Base-by-base conservation (phyloP, 73 alveolate genomes). In the Uronychia binucleata region DNA sequence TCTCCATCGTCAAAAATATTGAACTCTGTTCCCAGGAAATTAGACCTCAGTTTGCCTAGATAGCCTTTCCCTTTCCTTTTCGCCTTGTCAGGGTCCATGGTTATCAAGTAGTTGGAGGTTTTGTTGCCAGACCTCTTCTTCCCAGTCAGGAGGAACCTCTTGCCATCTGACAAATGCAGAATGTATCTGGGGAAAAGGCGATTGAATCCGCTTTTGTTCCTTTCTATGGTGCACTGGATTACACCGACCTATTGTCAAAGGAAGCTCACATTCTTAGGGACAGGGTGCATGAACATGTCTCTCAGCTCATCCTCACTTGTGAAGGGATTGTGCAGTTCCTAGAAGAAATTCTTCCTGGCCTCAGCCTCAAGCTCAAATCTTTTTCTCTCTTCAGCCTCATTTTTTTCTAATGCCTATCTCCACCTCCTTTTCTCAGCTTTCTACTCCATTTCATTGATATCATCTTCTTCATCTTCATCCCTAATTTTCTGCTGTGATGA, bases 1-100 rank as follows among this genome's bases (percentile, higher is more conserved):
- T 92, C 91, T 1, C 98, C 98, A 25, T 86, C 33, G 80, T 96
- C 99, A 79, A 81, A 96, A 30, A 94, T 80, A 27, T 60, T 57
- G 67, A 96, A 96, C 83, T 96, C 99, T 14, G 99, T 96, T 33
- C 99, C 99, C 75, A 96, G 84, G 92, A 96, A 96, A 84, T 96
- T 96, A 19, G 98, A 92, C 75, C 99, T 90, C 31, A 96, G 93
- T 81, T 96, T 96, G 1, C 99, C 99, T 8, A 94, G 75, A 79
- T 81, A 94, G 14, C 92, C 94, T 60, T 79, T 85, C 1, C 96
- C 84, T n/a, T 90, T 91, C 79, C 78, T 92, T 30, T 86, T 81
- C 79, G 92, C 31, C 31, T 96, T 96, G 26, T 87, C 88, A 75
- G 93, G 94, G 80, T 93, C 93, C 78, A 90, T 75, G 0, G 98